Percentiles rank a stretch among this genome's conserved stretches.
Conservation (phyloP, 2,329 filamentous ascomycete genomes). For the Scedosporium aurantiacum region DNA sequence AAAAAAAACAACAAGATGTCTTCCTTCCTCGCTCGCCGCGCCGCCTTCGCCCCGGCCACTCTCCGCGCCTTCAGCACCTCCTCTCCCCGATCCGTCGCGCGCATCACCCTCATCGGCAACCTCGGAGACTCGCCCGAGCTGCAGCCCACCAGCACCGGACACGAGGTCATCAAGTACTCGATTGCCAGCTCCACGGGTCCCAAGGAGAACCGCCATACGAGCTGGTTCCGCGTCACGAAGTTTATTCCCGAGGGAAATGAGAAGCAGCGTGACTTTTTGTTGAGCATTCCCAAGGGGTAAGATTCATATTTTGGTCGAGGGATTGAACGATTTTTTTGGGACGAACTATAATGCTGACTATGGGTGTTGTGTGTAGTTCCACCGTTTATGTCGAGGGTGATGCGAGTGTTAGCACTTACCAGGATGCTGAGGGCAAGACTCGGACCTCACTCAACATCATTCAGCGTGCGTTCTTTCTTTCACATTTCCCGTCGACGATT, state of each 20-base stretch:
- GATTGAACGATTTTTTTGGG: neutral
- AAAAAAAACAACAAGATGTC: slow-evolving; percentile 20
- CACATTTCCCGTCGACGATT: neutral
- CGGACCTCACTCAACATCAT: slow-evolving; percentile 55
- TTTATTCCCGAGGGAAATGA: slow-evolving; percentile 65
- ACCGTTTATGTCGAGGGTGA: slow-evolving; percentile 79
- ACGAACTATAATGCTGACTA: slow-evolving; percentile 8
- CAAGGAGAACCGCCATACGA: slow-evolving; percentile 61
- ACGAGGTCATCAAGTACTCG: slow-evolving; percentile 65
- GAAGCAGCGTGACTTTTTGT: slow-evolving; percentile 57
- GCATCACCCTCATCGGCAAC: slow-evolving; percentile 78
- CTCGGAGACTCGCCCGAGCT: slow-evolving; percentile 72
- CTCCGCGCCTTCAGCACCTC: slow-evolving; percentile 69
- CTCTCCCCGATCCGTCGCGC: slow-evolving; percentile 54
- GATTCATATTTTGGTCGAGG: slow-evolving; percentile 22
- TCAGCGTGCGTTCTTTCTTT: slow-evolving; percentile 56
- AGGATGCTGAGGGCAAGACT: slow-evolving; percentile 60
- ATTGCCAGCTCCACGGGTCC: slow-evolving; percentile 59
- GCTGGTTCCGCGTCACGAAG: slow-evolving; percentile 72
- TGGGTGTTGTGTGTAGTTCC: slow-evolving; percentile 39
- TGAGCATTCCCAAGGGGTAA: slow-evolving; percentile 74
- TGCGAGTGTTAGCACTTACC: slow-evolving; percentile 54
- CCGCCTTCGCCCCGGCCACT: slow-evolving; percentile 34
- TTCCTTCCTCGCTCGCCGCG: slow-evolving; percentile 40
- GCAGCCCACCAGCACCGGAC: slow-evolving; percentile 55